Evolutionary conservation across 2,329 filamentous ascomycete species (phyloP), one percentile per base, ranked within the genome.

Genomic region (Cephalotrichum gorgonifer): DNA sequence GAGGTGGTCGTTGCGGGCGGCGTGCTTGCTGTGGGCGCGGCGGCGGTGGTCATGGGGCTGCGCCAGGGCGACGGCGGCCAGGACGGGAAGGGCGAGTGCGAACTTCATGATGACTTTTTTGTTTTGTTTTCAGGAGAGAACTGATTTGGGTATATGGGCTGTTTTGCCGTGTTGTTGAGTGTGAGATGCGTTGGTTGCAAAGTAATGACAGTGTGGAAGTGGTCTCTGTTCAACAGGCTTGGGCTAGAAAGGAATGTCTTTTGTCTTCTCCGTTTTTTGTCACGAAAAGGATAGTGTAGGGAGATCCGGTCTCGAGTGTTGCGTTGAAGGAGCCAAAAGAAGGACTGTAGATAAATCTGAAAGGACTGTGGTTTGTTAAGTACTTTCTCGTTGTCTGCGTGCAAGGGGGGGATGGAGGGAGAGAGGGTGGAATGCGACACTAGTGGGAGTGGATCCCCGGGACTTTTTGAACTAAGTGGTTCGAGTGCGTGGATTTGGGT

Each of bases 51-150:
- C 64, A 53, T 68, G 70, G 51, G 76, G 76, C 62, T 79, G 72
- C 54, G 76, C 76, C 51, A 71, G 59, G 55, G 68, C 73, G 48
- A 64, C 54, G 38, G 70, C 65, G 54, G 71, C 70, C 59, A 74
- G 56, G 56, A 66, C 66, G 54, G 62, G 67, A 59, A 56, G 66
- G 52, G 72, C 50, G 26, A 63, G 60, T 44, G 61, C 44, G 26
- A 63, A 64, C 67, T 72, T 75, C 72, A 75, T 75, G 42, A 53
- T 67, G 57, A 50, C n/a, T 53, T 50, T 46, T 4, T 44, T 44
- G 14, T n/a, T n/a, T n/a, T n/a, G n/a, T 39, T 17, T 39, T 17
- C 22, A 39, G 17, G 8, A 39, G n/a, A 44, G 22, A 27, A n/a
- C n/a, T n/a, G n/a, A n/a, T n/a, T n/a, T n/a, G n/a, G n/a, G n/a